Conservation (phyloP, 2,329 filamentous ascomycete genomes). For the Trichoderma hamatum region DNA sequence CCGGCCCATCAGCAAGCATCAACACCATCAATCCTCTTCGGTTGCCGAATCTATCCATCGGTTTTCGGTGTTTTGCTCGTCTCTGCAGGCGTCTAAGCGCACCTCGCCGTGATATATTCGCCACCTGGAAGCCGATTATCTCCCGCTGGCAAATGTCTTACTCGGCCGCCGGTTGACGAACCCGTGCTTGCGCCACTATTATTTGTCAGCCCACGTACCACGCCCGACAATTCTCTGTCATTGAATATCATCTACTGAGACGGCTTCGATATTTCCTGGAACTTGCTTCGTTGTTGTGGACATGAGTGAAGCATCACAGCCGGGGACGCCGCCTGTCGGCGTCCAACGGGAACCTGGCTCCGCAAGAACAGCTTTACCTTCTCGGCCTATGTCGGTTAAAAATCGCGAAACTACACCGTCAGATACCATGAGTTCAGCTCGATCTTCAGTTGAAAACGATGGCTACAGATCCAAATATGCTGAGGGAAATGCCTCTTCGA, state of each 20-base stretch:
- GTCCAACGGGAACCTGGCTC: conserved; percentile 39
- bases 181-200: conserved; percentile 18
- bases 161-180: conserved; percentile 9
- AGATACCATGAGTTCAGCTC: conserved; percentile 31
- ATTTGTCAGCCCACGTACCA: conserved; percentile 27
- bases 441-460: conserved; percentile 34
- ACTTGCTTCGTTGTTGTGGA: conserved; percentile 27
- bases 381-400: conserved; percentile 43
- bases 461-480: conserved; percentile 29
- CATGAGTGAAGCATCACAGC: conserved; percentile 41
- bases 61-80: not conserved
- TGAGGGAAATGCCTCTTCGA: conserved; percentile 36
- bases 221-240: conserved; percentile 18
- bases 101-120: conserved; percentile 3
- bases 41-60: not conserved
- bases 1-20: conserved; percentile 11
- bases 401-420: conserved; percentile 32
- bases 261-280: not conserved
- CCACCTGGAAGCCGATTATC: conserved; percentile 10
- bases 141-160: conserved; percentile 13
- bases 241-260: conserved; percentile 3
- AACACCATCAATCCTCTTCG: not conserved
- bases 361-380: conserved; percentile 44
- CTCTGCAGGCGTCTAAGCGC: not conserved
- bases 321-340: conserved; percentile 34